phyloP scores from a whole-genome alignment of 2,329 filamentous ascomycete genomes.

The Verticillium nubilum region DNA sequence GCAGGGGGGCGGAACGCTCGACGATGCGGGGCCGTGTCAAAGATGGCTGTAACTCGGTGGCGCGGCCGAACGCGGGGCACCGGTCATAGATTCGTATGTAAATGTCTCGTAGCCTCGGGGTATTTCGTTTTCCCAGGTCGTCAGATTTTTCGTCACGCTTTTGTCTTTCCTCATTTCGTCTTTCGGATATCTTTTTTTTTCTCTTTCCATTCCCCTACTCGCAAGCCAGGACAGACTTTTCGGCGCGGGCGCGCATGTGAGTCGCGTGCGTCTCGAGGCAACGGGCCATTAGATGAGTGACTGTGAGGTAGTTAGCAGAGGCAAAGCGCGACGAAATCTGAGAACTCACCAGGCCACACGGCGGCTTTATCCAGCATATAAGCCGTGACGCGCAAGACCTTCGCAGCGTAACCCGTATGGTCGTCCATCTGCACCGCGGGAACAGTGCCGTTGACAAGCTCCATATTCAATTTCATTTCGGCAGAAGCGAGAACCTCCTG shows the following conservation, averaged over 20 bases:
- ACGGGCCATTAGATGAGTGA: conserved; percentile 48
- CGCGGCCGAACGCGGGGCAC: not conserved
- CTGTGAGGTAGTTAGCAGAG: conserved; percentile 19
- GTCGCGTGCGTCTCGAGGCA: conserved; percentile 51
- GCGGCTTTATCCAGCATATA: conserved; percentile 84
- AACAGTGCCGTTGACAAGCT: conserved; percentile 40
- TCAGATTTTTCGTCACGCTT: not conserved
- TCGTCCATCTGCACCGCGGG: conserved; percentile 51
- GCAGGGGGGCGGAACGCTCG: not conserved
- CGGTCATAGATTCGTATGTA: not conserved
- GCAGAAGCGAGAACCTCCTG: conserved; percentile 71
- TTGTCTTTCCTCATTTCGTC: not conserved
- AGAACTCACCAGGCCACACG: conserved; percentile 78
- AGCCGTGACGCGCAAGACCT: conserved; percentile 77
- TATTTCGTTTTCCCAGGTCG: not conserved
- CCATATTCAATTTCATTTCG: conserved; percentile 71
- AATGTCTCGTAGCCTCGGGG: not conserved
- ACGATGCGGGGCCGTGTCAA: not conserved
- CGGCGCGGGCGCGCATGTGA: conserved; percentile 44
- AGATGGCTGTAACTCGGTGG: not conserved
- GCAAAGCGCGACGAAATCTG: too few relatives aligned
- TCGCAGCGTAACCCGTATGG: conserved; percentile 73
- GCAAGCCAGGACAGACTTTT: conserved; percentile 41
- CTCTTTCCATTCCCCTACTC: conserved; percentile 18
- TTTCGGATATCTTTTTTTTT: not conserved